Evolutionary conservation across 805 yeast species (phyloP), one percentile per base, ranked within the genome.

Genomic region (Sungouiella thailandica): DNA sequence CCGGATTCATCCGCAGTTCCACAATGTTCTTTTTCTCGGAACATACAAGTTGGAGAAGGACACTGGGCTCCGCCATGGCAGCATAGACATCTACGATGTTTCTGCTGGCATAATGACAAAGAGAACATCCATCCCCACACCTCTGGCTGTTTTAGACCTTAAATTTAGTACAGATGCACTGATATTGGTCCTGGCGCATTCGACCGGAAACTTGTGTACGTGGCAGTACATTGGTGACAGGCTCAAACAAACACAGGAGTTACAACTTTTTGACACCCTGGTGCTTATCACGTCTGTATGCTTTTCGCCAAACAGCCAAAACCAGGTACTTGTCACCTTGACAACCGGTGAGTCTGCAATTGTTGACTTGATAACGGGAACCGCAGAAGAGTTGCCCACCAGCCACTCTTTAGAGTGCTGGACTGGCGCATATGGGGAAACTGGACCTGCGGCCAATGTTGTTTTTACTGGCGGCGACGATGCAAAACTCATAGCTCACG

Each of bases 381-480:
- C 32, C 5, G 39, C 14, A 12, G 47, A 44, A 10, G 37, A 36
- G n/a, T 58, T 73, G 23, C 38, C 52, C 7, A 53, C 70, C 1
- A 37, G 57, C 1, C 97, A 90, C 54, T 67, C 71, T 7, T 58
- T 88, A 22, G 96, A 90, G 56, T 85, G 95, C 39, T 89, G 97
- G 97, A 84, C 83, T 4, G 84, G 86, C 5, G 76, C 76, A 2
- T 84, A 79, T 60, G 88, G 85, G 7, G 70, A 68, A 28, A 43
- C 62, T 16, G 74, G 74, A 6, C 73, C 72, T 3, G 52, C 81
- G 26, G 53, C 64, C 11, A 60, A 77, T 36, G 76, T 85, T 1
- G 65, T 87, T 0, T 83, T 80, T 46, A 76, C 88, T 3, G 98
- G 97, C 4, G 97, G 97, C 11, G 98, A 90, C 53, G 97, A 93